phyloP scores from a whole-genome alignment of 2,329 filamentous ascomycete species.

The Arthrinium phaeospermum region DNA sequence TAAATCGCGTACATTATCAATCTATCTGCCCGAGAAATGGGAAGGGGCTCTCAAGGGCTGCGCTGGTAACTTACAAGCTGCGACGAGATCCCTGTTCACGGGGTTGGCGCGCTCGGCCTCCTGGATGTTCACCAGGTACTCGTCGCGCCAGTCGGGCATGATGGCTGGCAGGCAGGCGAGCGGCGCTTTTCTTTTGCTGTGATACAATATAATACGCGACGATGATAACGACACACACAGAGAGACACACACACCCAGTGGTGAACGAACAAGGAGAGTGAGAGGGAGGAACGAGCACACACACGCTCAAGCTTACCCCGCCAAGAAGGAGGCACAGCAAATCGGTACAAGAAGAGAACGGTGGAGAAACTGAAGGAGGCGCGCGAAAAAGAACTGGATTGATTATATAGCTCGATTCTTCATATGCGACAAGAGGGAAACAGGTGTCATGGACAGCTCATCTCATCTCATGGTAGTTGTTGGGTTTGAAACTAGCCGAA shows the following conservation, averaged over 20 bases:
- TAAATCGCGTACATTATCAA: conserved; percentile 23
- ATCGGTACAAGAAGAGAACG: neutral
- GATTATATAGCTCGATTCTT: neutral
- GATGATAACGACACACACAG: too few relatives aligned
- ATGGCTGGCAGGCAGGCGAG: neutral
- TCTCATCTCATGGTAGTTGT: neutral
- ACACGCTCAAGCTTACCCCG: neutral
- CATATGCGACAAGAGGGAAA: neutral
- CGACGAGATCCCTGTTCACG: conserved; percentile 70
- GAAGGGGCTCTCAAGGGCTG: too few relatives aligned
- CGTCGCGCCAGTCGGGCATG: conserved; percentile 74
- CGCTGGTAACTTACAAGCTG: conserved; percentile 68
- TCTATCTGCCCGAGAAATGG: too few relatives aligned
- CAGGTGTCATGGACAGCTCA: neutral
- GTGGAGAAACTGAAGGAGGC: neutral
- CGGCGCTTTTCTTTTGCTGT: neutral
- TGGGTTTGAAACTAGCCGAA: neutral
- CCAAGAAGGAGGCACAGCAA: neutral
- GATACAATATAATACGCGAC: neutral
- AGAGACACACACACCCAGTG: neutral
- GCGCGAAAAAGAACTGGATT: neutral
- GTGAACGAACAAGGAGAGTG: neutral
- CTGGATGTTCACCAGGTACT: conserved; percentile 78
- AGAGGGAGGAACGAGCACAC: neutral
- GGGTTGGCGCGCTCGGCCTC: conserved; percentile 72